Evolutionary conservation across 176 grass and related monocot species (phyloP), one percentile per base, ranked within the genome.

Genomic region (Juncus inflexus): DNA sequence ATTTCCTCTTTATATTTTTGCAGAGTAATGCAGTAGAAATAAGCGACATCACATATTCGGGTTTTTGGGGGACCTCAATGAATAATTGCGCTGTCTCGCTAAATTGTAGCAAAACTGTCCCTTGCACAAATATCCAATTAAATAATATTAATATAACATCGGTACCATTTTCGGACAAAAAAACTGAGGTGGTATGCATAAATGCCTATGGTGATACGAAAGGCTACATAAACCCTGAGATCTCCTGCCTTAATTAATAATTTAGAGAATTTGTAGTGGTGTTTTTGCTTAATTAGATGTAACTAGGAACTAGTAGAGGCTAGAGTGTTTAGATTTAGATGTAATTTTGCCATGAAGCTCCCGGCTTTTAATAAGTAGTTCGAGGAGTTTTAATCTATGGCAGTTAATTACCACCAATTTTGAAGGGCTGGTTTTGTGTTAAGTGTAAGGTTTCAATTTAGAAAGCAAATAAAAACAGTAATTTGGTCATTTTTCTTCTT

Each of bases 21-120:
- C 35, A 81, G 78, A 42, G 50, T 37, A 81, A 66, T 62, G 78
- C 78, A 63, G 78, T 81, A 39, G 38, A 81, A 37, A 75, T 81
- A 37, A 81, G 47, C 55, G 13, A 75, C 13, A 54, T 81, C 8
- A 69, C 9, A 57, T 81, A 75, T 41, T 64, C 52, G 12, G 19
- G 74, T 11, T 66, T 74, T 52, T 61, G n/a, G 40, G 70, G 78
- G 7, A 81, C 70, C 9, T 74, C 78, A 1, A 60, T 53, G 14
- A 75, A 50, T 13, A 6, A 43, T 19, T 12, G 54, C 14, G 71
- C 71, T 3, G 55, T 81, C 15, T 75, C 5, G 11, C 45, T 81
- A 58, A 81, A 75, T 35, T 81, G 71, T n/a, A 81, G 71, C 38
- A 58, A 40, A 69, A 61, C 41, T 19, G 62, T 81, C 13, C 54